Percentiles rank a stretch among this genome's conserved stretches.
Evolutionary conservation across 2,329 filamentous ascomycete species (phyloP).

Genomic region (Botrytis fragariae): DNA sequence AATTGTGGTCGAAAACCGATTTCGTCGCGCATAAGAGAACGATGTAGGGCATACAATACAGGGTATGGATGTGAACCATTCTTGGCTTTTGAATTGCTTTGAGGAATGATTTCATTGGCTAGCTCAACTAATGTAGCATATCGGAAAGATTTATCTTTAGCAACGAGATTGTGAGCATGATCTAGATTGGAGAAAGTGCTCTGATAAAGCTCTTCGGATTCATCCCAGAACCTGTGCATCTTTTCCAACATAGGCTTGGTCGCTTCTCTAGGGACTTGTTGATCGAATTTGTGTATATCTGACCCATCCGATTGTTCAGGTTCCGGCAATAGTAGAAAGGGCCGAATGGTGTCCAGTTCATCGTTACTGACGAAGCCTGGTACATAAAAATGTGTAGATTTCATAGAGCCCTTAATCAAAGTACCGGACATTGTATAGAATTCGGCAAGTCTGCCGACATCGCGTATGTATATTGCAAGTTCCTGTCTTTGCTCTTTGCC

Average conservation of each 20-base stretch:
- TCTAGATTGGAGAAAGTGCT: constrained; percentile 47
- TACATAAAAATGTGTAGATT: constrained; percentile 44
- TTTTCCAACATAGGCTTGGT: constrained; percentile 44
- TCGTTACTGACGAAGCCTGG: constrained; percentile 45
- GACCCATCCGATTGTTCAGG: constrained; percentile 38
- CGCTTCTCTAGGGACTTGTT: constrained; percentile 46
- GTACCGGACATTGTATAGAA: constrained; percentile 50
- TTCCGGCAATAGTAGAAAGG: constrained; percentile 45
- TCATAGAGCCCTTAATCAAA: constrained; percentile 44
- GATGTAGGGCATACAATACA: constrained; percentile 68
- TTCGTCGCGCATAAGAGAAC: constrained; percentile 58
- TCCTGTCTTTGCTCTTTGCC: constrained; percentile 30
- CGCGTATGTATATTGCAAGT: constrained; percentile 49
- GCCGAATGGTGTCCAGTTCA: constrained; percentile 44
- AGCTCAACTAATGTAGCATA: constrained; percentile 46
- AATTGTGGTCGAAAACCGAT: constrained; percentile 57
- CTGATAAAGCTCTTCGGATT: constrained; percentile 49
- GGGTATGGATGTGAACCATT: constrained; percentile 45
- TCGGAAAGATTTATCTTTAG: constrained; percentile 44
- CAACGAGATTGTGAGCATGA: constrained; percentile 47
- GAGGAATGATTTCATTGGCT: constrained; percentile 42
- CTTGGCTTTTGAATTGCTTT: constrained; percentile 23
- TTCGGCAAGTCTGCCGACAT: constrained; percentile 43
- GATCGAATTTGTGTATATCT: constrained; percentile 40
- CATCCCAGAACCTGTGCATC: constrained; percentile 44